phyloP scores from a whole-genome alignment of 2,329 filamentous ascomycete species.

The Cladophialophora bantiana region DNA sequence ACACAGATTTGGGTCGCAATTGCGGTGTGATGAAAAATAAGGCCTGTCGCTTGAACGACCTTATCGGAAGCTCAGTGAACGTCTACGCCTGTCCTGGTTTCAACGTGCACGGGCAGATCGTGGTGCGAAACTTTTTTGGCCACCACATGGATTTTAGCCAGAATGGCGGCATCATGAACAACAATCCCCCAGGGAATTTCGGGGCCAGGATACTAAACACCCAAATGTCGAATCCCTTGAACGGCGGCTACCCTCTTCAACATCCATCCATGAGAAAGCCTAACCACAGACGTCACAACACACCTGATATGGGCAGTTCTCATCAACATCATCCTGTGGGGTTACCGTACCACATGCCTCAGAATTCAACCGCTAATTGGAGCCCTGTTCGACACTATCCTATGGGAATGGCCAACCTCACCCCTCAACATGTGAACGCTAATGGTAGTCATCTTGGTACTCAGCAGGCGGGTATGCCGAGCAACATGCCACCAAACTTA shows the following conservation, averaged over 20 bases:
- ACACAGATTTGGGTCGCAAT: neutral
- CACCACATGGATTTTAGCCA: neutral
- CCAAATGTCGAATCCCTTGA: neutral
- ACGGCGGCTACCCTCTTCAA: neutral
- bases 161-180: neutral
- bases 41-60: neutral
- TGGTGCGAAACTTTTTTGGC: neutral
- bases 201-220: neutral
- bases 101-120: neutral
- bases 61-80: neutral
- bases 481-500: too few relatives aligned
- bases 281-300: neutral
- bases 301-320: neutral
- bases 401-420: neutral
- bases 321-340: neutral
- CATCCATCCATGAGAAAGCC: neutral
- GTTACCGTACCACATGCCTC: neutral
- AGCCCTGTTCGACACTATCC: neutral
- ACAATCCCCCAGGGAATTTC: neutral
- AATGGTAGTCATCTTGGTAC: neutral
- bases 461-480: too few relatives aligned
- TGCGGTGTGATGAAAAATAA: neutral
- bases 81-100: neutral
- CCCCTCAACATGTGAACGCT: neutral
- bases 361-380: neutral